Conservation (phyloP, 441 rosid species). For the Gossypium trilobum region DNA sequence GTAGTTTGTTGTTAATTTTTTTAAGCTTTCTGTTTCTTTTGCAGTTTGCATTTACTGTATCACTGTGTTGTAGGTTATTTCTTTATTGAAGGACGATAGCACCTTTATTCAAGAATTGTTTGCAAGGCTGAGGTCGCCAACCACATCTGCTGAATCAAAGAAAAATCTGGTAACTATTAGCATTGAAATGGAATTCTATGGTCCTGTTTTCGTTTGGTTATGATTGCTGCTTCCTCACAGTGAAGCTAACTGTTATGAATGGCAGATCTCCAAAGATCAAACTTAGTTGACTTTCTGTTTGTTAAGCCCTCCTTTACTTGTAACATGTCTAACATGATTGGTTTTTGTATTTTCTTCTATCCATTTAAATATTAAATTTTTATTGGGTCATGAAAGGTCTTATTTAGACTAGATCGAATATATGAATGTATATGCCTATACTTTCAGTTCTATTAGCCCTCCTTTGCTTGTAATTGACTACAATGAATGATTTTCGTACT, state of each 20-base stretch:
- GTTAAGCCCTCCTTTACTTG: background rate
- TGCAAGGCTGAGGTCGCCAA: conserved; percentile 64
- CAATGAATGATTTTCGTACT: background rate
- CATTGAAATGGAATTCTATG: background rate
- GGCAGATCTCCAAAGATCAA: background rate
- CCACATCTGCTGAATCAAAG: conserved; percentile 71
- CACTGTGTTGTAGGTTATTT: conserved; percentile 59
- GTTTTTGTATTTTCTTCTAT: background rate
- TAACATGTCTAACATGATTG: background rate
- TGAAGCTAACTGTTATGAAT: background rate
- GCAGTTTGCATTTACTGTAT: conserved; percentile 13
- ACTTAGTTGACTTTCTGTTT: background rate
- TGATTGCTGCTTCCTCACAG: background rate
- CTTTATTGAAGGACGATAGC: conserved; percentile 83
- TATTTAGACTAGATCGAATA: background rate
- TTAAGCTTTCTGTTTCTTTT: background rate
- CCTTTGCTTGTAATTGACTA: background rate
- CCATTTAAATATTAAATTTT: background rate
- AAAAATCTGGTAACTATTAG: conserved; percentile 70
- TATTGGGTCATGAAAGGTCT: background rate
- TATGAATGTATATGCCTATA: background rate
- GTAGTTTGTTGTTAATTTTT: background rate
- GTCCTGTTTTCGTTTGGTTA: background rate
- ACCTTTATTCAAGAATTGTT: conserved; percentile 91
- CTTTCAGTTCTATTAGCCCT: background rate